Base-by-base conservation (phyloP, 2,329 filamentous ascomycete species). In the Exophiala sp. region DNA sequence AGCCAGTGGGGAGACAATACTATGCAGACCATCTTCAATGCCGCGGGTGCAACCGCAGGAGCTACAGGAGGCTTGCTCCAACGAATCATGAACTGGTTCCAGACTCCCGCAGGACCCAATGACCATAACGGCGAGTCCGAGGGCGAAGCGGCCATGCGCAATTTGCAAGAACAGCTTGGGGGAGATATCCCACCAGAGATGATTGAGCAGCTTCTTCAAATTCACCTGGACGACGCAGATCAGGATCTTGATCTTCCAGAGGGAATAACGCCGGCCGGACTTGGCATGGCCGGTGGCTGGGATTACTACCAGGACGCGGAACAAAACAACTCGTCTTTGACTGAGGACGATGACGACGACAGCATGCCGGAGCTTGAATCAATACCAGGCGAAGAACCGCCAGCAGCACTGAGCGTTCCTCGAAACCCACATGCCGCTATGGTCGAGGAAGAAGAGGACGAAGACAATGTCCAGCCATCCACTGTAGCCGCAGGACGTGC, bases 11-110 rank as follows among this genome's bases (percentile, higher is more conserved):
- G 48, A 12, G 48, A 54, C 11, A 38, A 40, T 14, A 36, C 55
- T n/a, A 55, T 57, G 54, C 57, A 60, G 52, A 49, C 51, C 29
- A 60, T 60, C 33, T 58, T 56, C 48, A 56, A 57, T 14, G 60
- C 57, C 7, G 55, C 55, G 5, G 57, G 55, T 11, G 57, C 50
- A 8, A 53, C 58, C 20, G 55, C 60, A 1, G 57, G 50, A 12
- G 47, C 45, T 2, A 50, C 55, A 14, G 56, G 54, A 3, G 47
- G 57, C 35, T 33, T 59, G 9, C 47, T 63, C 9, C 53, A 52
- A 29, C 53, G 62, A n/a, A 51, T 62, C 18, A 52, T 62, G 50
- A 58, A 54, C 24, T 61, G 61, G 61, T 64, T 63, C 44, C 49
- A 54, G 18, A 50, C 43, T 16, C 59, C 57, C 29, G 58, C 52